A percentile compares a stretch with the other conserved stretches of the same genome.
Evolutionary conservation across 116 monocot species (phyloP).

Genomic region (Thalassia testudinum): DNA sequence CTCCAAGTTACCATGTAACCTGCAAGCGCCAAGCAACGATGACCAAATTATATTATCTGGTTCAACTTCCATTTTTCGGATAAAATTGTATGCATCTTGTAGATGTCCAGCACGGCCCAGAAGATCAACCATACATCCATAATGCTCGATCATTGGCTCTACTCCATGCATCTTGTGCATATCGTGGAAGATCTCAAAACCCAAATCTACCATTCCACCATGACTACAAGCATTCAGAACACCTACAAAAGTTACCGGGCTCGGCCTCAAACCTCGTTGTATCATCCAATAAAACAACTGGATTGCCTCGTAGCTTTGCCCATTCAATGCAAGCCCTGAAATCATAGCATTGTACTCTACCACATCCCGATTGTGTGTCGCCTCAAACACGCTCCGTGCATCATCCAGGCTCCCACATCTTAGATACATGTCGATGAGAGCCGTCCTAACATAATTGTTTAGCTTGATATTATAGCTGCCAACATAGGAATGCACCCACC

Average conservation of each 20-base stretch:
- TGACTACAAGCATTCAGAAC: slow-evolving; percentile 51
- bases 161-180: slow-evolving; percentile 18
- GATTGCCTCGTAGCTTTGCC: slow-evolving; percentile 31
- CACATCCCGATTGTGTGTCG: slow-evolving; percentile 38
- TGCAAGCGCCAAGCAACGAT: slow-evolving; percentile 35
- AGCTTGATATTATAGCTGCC: slow-evolving; percentile 24
- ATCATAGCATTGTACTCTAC: slow-evolving; percentile 62
- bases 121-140: slow-evolving; percentile 58
- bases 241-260: slow-evolving; percentile 54
- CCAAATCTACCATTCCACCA: slow-evolving; percentile 33
- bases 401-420: slow-evolving; percentile 44
- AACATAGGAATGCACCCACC: slow-evolving; percentile 54
- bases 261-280: slow-evolving; percentile 22
- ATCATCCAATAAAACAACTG: slow-evolving; percentile 26
- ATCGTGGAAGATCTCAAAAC: slow-evolving; percentile 25
- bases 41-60: slow-evolving; percentile 42
- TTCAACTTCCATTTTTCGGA: slow-evolving; percentile 27
- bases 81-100: slow-evolving; percentile 27
- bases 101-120: slow-evolving; percentile 30
- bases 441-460: slow-evolving; percentile 55
- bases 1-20: slow-evolving; percentile 13
- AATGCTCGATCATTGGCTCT: slow-evolving; percentile 36
- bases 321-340: slow-evolving; percentile 48
- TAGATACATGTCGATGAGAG: slow-evolving; percentile 70
- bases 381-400: slow-evolving; percentile 25